phyloP scores from a whole-genome alignment of 352 stramenopile genomes.

The Phytophthora pisi region DNA sequence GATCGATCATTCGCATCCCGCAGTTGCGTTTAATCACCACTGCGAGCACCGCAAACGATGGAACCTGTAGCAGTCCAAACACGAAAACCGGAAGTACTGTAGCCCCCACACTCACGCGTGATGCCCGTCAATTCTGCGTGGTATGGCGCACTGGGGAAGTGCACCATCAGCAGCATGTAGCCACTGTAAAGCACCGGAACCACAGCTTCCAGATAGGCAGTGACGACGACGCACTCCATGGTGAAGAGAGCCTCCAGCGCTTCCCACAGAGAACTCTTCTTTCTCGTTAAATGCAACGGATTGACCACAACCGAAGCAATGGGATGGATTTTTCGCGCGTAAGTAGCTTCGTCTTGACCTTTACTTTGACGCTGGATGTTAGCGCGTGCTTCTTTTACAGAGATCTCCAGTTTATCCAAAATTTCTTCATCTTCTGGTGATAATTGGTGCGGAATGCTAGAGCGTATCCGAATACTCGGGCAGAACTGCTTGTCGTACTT shows the following conservation, averaged over 20 bases:
- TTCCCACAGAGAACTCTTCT: neutral
- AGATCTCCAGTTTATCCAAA: neutral
- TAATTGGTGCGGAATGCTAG: neutral
- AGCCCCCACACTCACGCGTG: neutral
- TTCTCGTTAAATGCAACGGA: neutral
- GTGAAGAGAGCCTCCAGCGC: neutral
- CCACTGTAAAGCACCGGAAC: neutral
- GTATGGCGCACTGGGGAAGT: neutral
- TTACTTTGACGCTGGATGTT: neutral
- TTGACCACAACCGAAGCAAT: neutral
- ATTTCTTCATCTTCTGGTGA: neutral
- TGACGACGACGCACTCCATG: neutral
- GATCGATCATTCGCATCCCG: neutral
- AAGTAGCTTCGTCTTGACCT: neutral
- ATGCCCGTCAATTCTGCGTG: neutral
- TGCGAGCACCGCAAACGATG: neutral
- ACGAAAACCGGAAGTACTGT: neutral
- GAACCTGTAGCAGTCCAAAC: neutral
- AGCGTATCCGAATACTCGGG: neutral
- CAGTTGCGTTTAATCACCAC: neutral
- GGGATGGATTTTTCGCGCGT: neutral
- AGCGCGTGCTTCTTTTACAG: neutral
- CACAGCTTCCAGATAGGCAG: neutral
- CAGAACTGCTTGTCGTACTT: neutral
- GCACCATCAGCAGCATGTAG: constrained; percentile 2